Evolutionary conservation across 1,139 yeast species (phyloP).

Genomic region (Suhomyces atakaporum): DNA sequence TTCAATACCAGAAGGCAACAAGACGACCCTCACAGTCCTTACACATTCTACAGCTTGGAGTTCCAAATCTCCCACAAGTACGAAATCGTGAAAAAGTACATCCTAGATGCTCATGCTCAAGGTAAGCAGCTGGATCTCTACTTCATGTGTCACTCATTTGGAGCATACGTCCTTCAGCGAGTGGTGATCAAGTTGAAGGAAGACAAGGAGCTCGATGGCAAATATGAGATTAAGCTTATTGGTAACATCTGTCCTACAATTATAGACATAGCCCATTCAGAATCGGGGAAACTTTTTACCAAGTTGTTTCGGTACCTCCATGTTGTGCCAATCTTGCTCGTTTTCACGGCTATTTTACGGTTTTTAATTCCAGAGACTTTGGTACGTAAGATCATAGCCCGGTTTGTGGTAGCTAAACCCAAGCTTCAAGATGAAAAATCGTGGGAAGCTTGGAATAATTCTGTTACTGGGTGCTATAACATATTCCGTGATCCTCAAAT

Average conservation of each 20-base stretch:
- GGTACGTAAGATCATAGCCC: conserved; percentile 25
- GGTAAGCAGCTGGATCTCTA: conserved; percentile 35
- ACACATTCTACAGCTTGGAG: conserved; percentile 37
- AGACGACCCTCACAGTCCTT: conserved; percentile 5
- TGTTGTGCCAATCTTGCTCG: conserved; percentile 27
- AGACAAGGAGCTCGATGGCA: conserved; percentile 22
- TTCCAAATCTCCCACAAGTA: conserved; percentile 55
- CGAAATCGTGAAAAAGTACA: conserved; percentile 35
- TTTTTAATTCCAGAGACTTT: conserved; percentile 23
- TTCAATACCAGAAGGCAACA: conserved; percentile 35
- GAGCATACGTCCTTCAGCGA: conserved; percentile 58
- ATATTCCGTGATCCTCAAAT: conserved; percentile 43
- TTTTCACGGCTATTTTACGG: conserved; percentile 24
- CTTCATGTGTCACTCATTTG: conserved; percentile 64
- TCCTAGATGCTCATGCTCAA: conserved; percentile 17
- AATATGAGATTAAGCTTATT: conserved; percentile 37
- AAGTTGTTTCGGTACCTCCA: conserved; percentile 36
- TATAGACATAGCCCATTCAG: conserved; percentile 53
- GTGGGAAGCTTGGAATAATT: conserved; percentile 34
- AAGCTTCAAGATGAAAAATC: conserved; percentile 18
- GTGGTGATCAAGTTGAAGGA: conserved; percentile 31
- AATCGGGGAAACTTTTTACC: conserved; percentile 47
- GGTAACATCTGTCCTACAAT: conserved; percentile 69
- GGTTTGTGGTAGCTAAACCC: conserved; percentile 27
- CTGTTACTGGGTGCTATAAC: conserved; percentile 45